These are phyloP conservation scores for Hypomyces perniciosus DNA, from an alignment of 2,329 filamentous ascomycete species.

Conservation along the genomic window DNA sequence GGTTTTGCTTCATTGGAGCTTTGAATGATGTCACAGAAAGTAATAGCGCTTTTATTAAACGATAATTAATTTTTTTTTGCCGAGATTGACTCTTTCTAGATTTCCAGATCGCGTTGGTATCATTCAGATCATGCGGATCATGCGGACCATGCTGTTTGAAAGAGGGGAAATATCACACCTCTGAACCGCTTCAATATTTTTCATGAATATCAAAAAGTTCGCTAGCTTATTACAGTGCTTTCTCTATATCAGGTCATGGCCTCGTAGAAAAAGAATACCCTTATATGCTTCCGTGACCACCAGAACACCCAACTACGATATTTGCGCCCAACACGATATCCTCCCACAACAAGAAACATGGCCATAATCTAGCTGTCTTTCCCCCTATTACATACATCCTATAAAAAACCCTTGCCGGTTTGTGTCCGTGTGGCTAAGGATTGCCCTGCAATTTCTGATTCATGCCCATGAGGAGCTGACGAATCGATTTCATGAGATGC, in stretches of 20 bases:
- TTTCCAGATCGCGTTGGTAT: neutral
- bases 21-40: neutral
- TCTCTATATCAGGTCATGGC: constrained; percentile 1
- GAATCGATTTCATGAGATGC: constrained; percentile 36
- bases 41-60: neutral
- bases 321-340: neutral
- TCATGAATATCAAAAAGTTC: neutral
- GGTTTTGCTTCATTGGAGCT: neutral
- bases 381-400: neutral
- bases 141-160: neutral
- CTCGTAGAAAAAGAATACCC: neutral
- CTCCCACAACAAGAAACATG: neutral
- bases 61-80: neutral
- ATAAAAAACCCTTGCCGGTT: neutral
- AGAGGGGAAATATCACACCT: neutral
- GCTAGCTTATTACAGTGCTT: constrained; percentile 7
- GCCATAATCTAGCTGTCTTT: neutral
- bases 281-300: constrained; percentile 1
- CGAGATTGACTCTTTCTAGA: too few species aligned
- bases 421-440: neutral
- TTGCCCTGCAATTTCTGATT: constrained; percentile 31
- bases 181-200: neutral
- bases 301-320: too few species aligned
- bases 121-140: neutral
- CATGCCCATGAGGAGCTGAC: constrained; percentile 34